A percentile compares a stretch with the other conserved stretches of the same genome.
Conservation (phyloP, 495 filamentous ascomycete species). For the Annulohypoxylon moriforme region DNA sequence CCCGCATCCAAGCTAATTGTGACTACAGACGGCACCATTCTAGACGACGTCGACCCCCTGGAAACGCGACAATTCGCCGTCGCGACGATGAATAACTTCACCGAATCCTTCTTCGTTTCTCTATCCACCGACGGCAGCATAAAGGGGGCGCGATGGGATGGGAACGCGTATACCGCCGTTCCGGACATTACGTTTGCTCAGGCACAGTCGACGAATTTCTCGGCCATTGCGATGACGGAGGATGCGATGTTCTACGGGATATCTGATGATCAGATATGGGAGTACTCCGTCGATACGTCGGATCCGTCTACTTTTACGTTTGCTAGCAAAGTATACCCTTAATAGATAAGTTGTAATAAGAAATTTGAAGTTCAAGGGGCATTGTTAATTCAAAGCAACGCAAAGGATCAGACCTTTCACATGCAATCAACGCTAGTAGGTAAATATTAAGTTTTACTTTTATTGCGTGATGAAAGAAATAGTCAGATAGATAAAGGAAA, state of each 20-base stretch:
- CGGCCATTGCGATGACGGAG: constrained; percentile 38
- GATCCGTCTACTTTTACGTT: constrained; percentile 35
- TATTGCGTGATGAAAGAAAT: too few species aligned
- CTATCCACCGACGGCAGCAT: constrained; percentile 23
- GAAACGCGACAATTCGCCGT: constrained; percentile 35
- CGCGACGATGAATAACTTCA: constrained; percentile 36
- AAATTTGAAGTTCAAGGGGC: background rate
- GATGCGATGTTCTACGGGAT: constrained; percentile 43
- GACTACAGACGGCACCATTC: constrained; percentile 29
- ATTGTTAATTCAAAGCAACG: too few species aligned
- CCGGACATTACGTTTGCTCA: constrained; percentile 26
- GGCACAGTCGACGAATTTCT: constrained; percentile 39
- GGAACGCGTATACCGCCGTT: constrained; percentile 12
- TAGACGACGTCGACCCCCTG: constrained; percentile 25
- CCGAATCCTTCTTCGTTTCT: constrained; percentile 21
- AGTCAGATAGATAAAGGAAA: too few species aligned
- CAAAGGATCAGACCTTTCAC: too few species aligned
- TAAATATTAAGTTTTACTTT: too few species aligned
- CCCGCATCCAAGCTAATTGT: background rate
- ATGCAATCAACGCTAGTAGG: too few species aligned
- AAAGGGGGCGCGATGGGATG: constrained; percentile 26
- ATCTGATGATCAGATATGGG: constrained; percentile 40
- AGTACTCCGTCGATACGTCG: constrained; percentile 34
- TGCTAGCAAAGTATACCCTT: constrained; percentile 34
- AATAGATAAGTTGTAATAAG: background rate